Evolutionary conservation across 768 basidiomycete genomes (phyloP), one percentile per base, ranked within the genome.

Genomic region (Tulasnella sp.): DNA sequence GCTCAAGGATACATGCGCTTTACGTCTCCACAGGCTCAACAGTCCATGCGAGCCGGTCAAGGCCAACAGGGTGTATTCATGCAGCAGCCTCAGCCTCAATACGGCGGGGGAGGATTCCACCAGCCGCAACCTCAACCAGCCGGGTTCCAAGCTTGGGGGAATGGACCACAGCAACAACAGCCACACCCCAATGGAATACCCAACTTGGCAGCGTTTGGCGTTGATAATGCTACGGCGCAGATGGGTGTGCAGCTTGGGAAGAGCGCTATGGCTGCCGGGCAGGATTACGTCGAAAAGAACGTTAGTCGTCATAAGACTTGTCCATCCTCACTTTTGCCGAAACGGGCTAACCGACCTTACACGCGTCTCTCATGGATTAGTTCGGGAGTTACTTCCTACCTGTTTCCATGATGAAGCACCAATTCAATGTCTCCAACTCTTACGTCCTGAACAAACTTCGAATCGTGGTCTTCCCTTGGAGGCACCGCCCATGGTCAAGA

Each of bases 231-330:
- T 13, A 98, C 98, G 2, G 94, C 98, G 0, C 93, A 96, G 83
- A 91, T 99, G 83, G 95, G 97, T 29, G 94, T 99, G 90, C 97
- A 98, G 83, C 90, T 99, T 40, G 96, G 97, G 4, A 91, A 91
- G 80, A 93, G 89, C 79, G 97, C 97, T 0, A 92, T 99, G 2
- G 91, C 92, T 7, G 97, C 95, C 0, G 97, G 98, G 0, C 95
- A 97, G 83, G 94, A 96, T 72, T 99, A 99, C 80, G 92, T 99
- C 70, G 94, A 96, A 84, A 92, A 92, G 84, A 98, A 98, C 83
- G 94, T 97, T 80, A 80, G 91, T 86, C 13, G 71, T 76, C 57
- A 35, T 32, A 15, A 18, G 40, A 18, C 29, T 42, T 78, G 16
- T 32, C n/a, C 48, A 37, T 16, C 39, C 18, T 15, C 37, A 13